Evolutionary conservation across 495 filamentous ascomycete genomes (phyloP).

Genomic region (Xylaria curta): DNA sequence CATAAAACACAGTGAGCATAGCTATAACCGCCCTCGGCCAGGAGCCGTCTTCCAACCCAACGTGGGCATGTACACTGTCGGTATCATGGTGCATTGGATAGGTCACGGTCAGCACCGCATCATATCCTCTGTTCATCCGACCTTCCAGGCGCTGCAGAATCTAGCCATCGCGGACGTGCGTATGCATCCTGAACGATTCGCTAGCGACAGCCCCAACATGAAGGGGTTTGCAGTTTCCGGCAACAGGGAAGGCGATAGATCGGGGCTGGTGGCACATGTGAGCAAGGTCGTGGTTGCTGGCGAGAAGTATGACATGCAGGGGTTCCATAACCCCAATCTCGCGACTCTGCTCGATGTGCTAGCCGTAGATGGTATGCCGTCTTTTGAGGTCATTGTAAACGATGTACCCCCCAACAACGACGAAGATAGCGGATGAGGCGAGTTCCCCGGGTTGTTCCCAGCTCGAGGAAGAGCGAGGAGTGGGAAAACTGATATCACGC

Average conservation of each 20-base stretch:
- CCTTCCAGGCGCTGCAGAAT: conserved; percentile 36
- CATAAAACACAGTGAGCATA: neutral
- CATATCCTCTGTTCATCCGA: conserved; percentile 34
- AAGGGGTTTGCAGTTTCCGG: neutral
- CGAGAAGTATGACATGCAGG: conserved; percentile 43
- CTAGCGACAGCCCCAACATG: neutral
- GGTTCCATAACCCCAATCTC: conserved; percentile 40
- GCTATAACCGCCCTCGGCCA: neutral
- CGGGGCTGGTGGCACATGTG: conserved; percentile 34
- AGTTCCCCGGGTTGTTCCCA: neutral
- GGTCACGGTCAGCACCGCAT: conserved; percentile 40
- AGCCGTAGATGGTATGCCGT: conserved; percentile 29
- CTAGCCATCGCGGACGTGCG: conserved; percentile 38
- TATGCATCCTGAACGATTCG: conserved; percentile 26
- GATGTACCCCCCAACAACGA: neutral
- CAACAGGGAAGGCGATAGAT: conserved; percentile 1
- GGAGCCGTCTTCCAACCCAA: neutral
- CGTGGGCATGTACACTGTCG: conserved; percentile 30
- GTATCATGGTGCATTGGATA: conserved; percentile 42
- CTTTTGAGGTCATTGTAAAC: conserved; percentile 46
- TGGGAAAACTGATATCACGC: neutral
- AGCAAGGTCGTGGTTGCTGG: conserved; percentile 32
- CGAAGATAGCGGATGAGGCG: neutral
- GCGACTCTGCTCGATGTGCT: conserved; percentile 32
- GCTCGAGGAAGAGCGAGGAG: neutral